Evolutionary conservation across 1,139 yeast species (phyloP), one percentile per base, ranked within the genome.

Genomic region (Yamadazyma diddensiae): DNA sequence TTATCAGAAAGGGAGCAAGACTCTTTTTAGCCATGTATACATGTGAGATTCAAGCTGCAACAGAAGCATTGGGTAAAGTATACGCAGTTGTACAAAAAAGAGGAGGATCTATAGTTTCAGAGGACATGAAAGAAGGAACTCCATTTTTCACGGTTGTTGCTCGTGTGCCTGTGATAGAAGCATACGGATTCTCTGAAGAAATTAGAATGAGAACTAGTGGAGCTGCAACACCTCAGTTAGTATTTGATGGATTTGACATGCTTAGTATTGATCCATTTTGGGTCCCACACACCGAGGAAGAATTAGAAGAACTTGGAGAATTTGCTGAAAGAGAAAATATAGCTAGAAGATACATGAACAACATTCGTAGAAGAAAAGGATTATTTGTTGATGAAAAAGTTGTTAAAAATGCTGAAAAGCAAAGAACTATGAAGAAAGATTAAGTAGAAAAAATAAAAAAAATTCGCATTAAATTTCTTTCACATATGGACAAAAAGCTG

Each of bases 221-320:
- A 34, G 95, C 97, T 4, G 98, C 98, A 3, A 84, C 87, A 51
- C 98, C 98, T 0, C 98, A 92, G 57, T 69, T 94, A 38, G 86
- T 90, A 5, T 92, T 92, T 52, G 76, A 83, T 28, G 98, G 98
- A 2, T 94, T 75, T 55, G 94, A 88, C 49, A 65, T 81, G 42
- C 73, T 90, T 32, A 95, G 87, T 41, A 77, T 84, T 45, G 97
- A 94, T 63, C 99, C 99, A 24, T 94, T 83, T 69, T 94, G 99
- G 99, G 95, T 92, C 9, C 98, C 99, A n/a, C 86, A 92, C 5
- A 94, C 98, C 0, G 97, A 86, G 49, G 97, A 88, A 55, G 98
- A 94, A 54, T 62, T 92, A 30, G 98, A 92, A 53, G 95, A 88
- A 39, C 65, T 86, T 30, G 99, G 98, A 18, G 96, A 87, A 44